Evolutionary conservation across 306 rosid genomes (phyloP).

Genomic region (Trichosanthes truncata): DNA sequence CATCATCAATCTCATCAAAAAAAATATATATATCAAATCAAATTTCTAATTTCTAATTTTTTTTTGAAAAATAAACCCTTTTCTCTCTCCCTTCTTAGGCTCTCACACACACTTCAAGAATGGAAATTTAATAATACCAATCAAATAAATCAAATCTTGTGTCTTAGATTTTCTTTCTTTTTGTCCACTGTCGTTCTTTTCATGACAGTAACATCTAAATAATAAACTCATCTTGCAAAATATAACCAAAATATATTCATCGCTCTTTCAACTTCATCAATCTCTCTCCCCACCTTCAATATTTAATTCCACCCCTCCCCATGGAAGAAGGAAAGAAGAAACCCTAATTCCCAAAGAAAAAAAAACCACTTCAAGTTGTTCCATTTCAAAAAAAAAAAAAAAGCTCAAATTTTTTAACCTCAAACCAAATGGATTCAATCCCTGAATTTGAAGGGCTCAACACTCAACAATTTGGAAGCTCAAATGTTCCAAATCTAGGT

Average conservation of each 20-base stretch:
- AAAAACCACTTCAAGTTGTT: background rate
- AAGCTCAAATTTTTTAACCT: background rate
- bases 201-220: conserved; percentile 26
- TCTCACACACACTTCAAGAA: conserved; percentile 14
- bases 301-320: background rate
- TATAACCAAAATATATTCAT: background rate
- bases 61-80: background rate
- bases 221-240: background rate
- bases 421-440: conserved; percentile 60
- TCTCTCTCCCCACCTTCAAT: background rate
- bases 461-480: conserved; percentile 6
- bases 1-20: conserved; percentile 60
- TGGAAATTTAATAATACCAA: conserved; percentile 28
- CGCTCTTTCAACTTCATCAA: background rate
- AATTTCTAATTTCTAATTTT: background rate
- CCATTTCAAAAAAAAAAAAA: background rate
- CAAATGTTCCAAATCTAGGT: background rate
- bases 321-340: background rate
- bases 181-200: conserved; percentile 28
- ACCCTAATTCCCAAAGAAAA: background rate
- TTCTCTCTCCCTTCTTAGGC: background rate
- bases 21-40: background rate
- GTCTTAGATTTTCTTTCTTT: conserved; percentile 21
- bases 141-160: conserved; percentile 23
- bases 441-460: conserved; percentile 54